A percentile compares a stretch with the other conserved stretches of the same genome.
These are phyloP conservation scores for Alternaria triticimaculans DNA, from an alignment of 2,329 filamentous ascomycete species.

Conservation along the genomic window DNA sequence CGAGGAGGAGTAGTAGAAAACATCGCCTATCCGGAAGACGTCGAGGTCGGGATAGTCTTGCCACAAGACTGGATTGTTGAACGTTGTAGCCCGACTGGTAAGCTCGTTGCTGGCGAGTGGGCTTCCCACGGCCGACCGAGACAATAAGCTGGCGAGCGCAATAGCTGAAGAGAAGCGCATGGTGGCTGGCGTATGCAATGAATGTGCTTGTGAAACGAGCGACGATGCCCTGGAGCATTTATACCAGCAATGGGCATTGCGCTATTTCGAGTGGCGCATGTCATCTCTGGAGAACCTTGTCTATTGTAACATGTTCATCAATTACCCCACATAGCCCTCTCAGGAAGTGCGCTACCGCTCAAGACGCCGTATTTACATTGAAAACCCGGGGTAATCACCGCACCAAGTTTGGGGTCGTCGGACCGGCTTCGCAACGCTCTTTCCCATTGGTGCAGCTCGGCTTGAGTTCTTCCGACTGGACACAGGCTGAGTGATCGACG, in stretches of 20 bases:
- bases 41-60: slow-evolving; percentile 64
- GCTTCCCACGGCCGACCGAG: not conserved
- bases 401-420: slow-evolving; percentile 1
- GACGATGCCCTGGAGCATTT: not conserved
- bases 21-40: slow-evolving; percentile 58
- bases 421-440: not conserved
- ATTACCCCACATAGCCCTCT: not conserved
- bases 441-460: slow-evolving; percentile 22
- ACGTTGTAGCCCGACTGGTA: slow-evolving; percentile 30
- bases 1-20: slow-evolving; percentile 63
- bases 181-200: not conserved
- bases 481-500: not conserved
- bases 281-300: not conserved
- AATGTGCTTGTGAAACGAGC: not conserved
- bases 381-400: slow-evolving; percentile 10
- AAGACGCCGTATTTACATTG: slow-evolving; percentile 6
- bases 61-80: slow-evolving; percentile 62
- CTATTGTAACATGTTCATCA: not conserved
- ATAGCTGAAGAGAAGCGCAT: slow-evolving; percentile 9
- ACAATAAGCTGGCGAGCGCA: not conserved
- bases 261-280: not conserved
- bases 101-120: slow-evolving; percentile 1
- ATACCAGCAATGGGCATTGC: not conserved
- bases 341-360: not conserved
- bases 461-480: slow-evolving; percentile 15